Conservation (phyloP, 805 yeast genomes). For the Yarrowia sp. region DNA sequence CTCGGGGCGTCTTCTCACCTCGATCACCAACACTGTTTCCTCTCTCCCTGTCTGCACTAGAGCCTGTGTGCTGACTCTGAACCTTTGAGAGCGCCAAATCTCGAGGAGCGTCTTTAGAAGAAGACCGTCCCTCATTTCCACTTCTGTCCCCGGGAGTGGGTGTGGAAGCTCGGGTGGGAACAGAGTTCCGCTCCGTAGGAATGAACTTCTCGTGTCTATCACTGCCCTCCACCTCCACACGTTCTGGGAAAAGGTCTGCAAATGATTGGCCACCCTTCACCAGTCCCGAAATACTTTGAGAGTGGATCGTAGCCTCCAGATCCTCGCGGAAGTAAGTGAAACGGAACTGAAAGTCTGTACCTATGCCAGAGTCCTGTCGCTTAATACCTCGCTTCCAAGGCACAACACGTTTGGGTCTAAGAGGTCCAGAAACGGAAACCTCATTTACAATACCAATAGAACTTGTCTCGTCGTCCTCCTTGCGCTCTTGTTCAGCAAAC, state of each 20-base stretch:
- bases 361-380: conserved; percentile 37
- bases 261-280: conserved; percentile 67
- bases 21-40: conserved; percentile 18
- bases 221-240: conserved; percentile 24
- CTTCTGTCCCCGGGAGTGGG: conserved; percentile 32
- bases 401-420: conserved; percentile 74
- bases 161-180: conserved; percentile 33
- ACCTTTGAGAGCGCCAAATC: conserved; percentile 7
- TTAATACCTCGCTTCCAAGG: conserved; percentile 63
- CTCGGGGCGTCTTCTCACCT: conserved; percentile 11
- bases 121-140: conserved; percentile 15
- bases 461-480: conserved; percentile 46
- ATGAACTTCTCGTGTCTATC: conserved; percentile 29
- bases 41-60: conserved; percentile 20
- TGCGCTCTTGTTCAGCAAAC: conserved; percentile 73
- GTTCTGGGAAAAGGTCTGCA: conserved; percentile 62
- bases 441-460: conserved; percentile 48
- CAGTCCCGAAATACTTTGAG: conserved; percentile 85
- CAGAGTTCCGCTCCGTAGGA: conserved; percentile 35
- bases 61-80: conserved; percentile 25
- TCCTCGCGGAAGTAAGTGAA: conserved; percentile 94
- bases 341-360: conserved; percentile 58
- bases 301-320: conserved; percentile 84
- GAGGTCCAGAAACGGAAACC: conserved; percentile 60
- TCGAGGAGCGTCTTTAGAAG: conserved; percentile 19